Base-by-base conservation (phyloP, 768 basidiomycete genomes). In the Pulveroboletus sp. region DNA sequence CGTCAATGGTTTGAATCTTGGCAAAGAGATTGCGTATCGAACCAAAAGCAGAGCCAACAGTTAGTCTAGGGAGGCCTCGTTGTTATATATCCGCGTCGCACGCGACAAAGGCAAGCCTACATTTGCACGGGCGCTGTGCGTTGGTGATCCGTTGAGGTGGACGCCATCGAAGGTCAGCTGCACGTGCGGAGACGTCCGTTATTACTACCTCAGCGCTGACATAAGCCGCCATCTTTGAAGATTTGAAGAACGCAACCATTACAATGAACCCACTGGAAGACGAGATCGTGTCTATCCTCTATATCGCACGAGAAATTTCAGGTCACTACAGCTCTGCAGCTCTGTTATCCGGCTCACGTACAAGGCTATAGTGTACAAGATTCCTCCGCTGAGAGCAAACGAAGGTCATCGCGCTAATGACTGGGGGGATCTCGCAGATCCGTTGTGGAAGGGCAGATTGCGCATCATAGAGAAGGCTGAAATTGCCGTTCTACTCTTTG, bases 401-500 rank as follows among this genome's bases (percentile, higher is more conserved):
- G 89, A 93, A 63, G 93, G 93, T 8, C 87, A 95, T 70, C 85
- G 90, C 46, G 93, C 93, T 10, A 85, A 84, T 47, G 89, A 93
- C 57, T 97, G 93, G 93, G 90, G 93, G 14, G 87, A 93, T 68
- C 79, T 94, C 37, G 78, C 78, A 15, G 62, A 77, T 48, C 90
- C 91, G 5, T 69, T 97, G 21, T 97, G 93, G 93, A 94, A 94
- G 65, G 93, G 93, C 15, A 78, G 93, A 38, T 71, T 97, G 56
- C 80, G 92, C 52, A 85, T 96, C 51, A 71, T 91, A 24, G 92
- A 96, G 69, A 83, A 80, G 57, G 83, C 82, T 1, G 71, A 76
- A 24, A 77, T 79, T 8, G 89, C 82, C 46, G 72, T 76, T 18
- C 68, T 97, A 48, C 74, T 85, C 48, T 84, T 97, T 51, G 93